A percentile compares a stretch with the other conserved stretches of the same genome.
Conservation (phyloP, 2,329 filamentous ascomycete species). For the Alternaria sp. region DNA sequence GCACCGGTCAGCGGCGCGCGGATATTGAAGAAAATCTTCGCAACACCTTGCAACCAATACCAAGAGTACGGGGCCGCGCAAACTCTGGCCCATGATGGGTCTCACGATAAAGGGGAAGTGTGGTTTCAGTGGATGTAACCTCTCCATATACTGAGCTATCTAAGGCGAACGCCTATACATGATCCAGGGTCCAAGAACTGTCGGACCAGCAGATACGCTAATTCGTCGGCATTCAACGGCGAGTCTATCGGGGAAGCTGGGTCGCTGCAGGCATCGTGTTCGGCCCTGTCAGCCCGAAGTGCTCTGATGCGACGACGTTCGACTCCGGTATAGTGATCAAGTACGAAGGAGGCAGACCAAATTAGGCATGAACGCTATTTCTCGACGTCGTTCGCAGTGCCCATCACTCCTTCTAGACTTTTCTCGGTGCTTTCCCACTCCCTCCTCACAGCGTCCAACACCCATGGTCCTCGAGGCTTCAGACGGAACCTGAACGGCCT, state of each 20-base stretch:
- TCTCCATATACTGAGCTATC: not conserved
- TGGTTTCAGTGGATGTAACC: not conserved
- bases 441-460: conserved; percentile 7
- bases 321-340: not conserved
- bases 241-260: conserved; percentile 34
- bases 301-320: conserved; percentile 23
- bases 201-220: conserved; percentile 37
- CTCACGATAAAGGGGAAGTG: not conserved
- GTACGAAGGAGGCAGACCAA: not conserved
- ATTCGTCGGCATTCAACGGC: conserved; percentile 36
- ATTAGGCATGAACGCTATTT: not conserved
- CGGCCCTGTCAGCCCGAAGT: conserved; percentile 30
- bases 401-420: conserved; percentile 4
- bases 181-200: not conserved
- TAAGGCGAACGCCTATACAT: not conserved
- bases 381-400: conserved; percentile 6
- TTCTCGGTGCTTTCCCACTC: conserved; percentile 8
- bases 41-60: not conserved
- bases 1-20: not conserved
- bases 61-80: not conserved
- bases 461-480: conserved; percentile 12
- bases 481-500: conserved; percentile 13
- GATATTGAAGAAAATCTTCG: not conserved
- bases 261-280: conserved; percentile 27
- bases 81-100: not conserved